Percentiles rank a stretch among this genome's conserved stretches.
These are phyloP conservation scores for Backusella morwellensis DNA, from an alignment of 192 early-diverging fungal genomes.

Conservation along the genomic window DNA sequence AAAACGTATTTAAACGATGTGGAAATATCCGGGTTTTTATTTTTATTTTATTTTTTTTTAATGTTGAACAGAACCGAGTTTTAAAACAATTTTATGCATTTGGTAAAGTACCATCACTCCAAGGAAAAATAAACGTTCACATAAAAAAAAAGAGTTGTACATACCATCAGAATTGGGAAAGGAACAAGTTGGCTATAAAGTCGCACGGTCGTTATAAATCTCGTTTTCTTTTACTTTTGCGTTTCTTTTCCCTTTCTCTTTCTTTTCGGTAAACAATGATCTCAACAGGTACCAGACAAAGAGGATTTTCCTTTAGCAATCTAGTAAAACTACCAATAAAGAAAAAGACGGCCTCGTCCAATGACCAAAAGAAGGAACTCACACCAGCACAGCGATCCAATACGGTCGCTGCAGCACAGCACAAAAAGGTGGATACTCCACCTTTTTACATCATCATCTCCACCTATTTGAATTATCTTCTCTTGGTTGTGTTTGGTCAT, in stretches of 20 bases:
- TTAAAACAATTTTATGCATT: neutral
- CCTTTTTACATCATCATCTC: slow-evolving; percentile 75
- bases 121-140: neutral
- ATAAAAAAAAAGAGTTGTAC: neutral
- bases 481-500: slow-evolving; percentile 84
- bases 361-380: slow-evolving; percentile 19
- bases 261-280: neutral
- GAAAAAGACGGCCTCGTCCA: slow-evolving; percentile 29
- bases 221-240: no score
- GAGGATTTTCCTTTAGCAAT: slow-evolving; percentile 13
- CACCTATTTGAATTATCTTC: slow-evolving; percentile 83
- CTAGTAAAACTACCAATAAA: slow-evolving; percentile 20
- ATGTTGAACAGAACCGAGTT: neutral
- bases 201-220: neutral
- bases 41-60: neutral
- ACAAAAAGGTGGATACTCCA: slow-evolving; percentile 32
- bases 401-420: slow-evolving; percentile 12
- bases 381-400: slow-evolving; percentile 27
- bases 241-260: neutral
- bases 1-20: no score
- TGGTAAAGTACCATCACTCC: neutral
- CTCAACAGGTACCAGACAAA: neutral
- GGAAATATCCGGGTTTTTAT: neutral
- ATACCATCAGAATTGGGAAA: neutral
- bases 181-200: neutral